A percentile compares a stretch with the other conserved stretches of the same genome.
Conservation (phyloP, 371 early-diverging fungal species). For the Dichotomocladium elegans region DNA sequence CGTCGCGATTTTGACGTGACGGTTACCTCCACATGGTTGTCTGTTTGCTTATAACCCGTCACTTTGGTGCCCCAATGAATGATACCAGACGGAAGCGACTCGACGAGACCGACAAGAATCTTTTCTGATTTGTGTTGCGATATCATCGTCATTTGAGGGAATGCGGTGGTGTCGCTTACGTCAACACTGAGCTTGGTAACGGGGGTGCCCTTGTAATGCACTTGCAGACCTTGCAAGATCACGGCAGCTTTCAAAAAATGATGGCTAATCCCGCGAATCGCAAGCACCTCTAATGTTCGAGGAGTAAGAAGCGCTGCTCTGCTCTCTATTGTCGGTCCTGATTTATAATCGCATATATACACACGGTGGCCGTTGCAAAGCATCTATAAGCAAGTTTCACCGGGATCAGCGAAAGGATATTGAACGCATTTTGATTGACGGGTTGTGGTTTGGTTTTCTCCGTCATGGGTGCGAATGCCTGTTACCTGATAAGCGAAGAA, state of each 20-base stretch:
- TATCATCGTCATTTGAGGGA: constrained; percentile 26
- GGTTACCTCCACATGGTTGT: constrained; percentile 16
- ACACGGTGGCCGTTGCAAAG: constrained; percentile 25
- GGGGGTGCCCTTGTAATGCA: constrained; percentile 14
- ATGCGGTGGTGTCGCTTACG: constrained; percentile 14
- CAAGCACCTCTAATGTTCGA: constrained; percentile 30
- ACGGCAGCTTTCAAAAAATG: constrained; percentile 21
- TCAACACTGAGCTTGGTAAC: constrained; percentile 1
- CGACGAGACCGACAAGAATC: constrained; percentile 5
- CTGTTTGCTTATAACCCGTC: constrained; percentile 24
- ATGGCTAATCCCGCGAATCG: constrained; percentile 17
- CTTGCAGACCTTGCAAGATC: constrained; percentile 14
- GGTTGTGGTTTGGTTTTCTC: too few species aligned
- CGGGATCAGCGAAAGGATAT: not conserved
- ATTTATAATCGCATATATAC: constrained; percentile 26
- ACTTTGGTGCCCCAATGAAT: constrained; percentile 29
- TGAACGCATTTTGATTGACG: too few species aligned
- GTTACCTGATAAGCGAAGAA: constrained; percentile 31
- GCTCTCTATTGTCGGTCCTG: constrained; percentile 31
- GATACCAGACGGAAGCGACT: not conserved
- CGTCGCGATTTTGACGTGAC: not conserved
- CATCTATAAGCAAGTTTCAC: constrained; percentile 2
- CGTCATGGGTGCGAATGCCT: too few species aligned
- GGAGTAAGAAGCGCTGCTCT: constrained; percentile 30
- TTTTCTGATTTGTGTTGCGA: constrained; percentile 30